Percentiles rank a stretch among this genome's conserved stretches.
These are phyloP conservation scores for Arachis stenosperma DNA, from an alignment of 306 rosid species.

Conservation along the genomic window DNA sequence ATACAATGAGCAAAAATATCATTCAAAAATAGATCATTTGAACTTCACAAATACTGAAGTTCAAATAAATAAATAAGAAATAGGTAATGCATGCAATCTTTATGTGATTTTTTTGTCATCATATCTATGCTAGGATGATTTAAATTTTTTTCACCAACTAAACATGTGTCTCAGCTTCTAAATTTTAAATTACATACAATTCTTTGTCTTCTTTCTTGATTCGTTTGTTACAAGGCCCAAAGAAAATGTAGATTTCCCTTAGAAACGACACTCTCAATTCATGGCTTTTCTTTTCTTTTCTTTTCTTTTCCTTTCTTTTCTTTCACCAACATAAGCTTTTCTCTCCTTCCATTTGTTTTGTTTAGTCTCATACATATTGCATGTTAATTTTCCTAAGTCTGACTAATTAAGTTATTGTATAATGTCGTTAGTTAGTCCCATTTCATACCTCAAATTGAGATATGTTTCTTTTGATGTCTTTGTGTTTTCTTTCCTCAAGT, in stretches of 20 bases:
- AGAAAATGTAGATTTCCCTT: neutral
- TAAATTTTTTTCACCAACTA: no score
- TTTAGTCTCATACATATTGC: slow-evolving; percentile 23
- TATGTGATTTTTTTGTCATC: no score
- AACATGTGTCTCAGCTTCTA: neutral
- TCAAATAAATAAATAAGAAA: no score
- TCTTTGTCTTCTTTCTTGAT: neutral
- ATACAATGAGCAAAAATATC: no score
- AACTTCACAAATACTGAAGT: no score
- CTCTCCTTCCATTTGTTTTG: neutral
- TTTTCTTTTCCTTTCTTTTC: no score
- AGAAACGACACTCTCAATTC: neutral
- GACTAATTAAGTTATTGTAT: neutral
- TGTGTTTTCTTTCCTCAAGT: slow-evolving; percentile 23
- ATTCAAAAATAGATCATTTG: no score
- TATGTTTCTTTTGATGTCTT: neutral
- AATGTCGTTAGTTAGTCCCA: slow-evolving; percentile 39
- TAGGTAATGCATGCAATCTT: neutral
- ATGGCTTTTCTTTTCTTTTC: neutral
- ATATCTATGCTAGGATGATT: no score
- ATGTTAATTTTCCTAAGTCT: neutral
- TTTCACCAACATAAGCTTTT: neutral
- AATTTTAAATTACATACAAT: neutral
- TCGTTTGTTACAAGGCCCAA: neutral
- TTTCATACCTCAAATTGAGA: slow-evolving; percentile 23